Evolutionary conservation across 73 alveolate species (phyloP).

Genomic region (Tetrahymena thermophila): DNA sequence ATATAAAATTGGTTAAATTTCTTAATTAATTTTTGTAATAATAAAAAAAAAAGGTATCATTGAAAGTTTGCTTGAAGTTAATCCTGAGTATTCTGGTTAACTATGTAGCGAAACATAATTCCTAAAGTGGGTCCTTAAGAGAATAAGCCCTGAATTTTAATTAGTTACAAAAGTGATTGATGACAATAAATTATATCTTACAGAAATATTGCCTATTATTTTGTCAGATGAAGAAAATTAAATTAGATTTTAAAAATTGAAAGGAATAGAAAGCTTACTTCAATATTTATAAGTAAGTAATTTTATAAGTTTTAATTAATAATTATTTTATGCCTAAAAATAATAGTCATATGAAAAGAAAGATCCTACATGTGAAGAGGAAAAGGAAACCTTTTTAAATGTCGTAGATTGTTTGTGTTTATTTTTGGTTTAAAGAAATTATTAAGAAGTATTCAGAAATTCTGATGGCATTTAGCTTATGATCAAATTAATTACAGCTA

Average conservation of each 20-base stretch:
- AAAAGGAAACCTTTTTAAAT: neutral
- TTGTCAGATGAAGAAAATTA: neutral
- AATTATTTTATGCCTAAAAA: neutral
- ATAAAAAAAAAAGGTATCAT: neutral
- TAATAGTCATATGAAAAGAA: neutral
- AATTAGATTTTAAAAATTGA: neutral
- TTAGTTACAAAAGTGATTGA: neutral
- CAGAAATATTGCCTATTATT: neutral
- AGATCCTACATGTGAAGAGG: neutral
- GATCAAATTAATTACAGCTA: neutral
- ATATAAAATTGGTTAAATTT: neutral
- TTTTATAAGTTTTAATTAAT: neutral
- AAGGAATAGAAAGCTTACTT: neutral
- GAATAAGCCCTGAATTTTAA: neutral
- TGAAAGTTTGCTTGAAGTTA: neutral
- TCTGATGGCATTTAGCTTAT: neutral
- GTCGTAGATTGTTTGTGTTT: neutral
- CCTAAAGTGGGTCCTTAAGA: neutral
- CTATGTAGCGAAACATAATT: neutral
- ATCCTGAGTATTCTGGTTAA: neutral
- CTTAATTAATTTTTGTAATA: neutral
- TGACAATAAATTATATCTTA: neutral
- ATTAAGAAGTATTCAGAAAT: neutral
- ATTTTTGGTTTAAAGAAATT: neutral
- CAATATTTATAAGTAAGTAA: neutral